These are phyloP conservation scores for Coffea eugenioides DNA, from an alignment of 257 asterid genomes.

Conservation along the genomic window DNA sequence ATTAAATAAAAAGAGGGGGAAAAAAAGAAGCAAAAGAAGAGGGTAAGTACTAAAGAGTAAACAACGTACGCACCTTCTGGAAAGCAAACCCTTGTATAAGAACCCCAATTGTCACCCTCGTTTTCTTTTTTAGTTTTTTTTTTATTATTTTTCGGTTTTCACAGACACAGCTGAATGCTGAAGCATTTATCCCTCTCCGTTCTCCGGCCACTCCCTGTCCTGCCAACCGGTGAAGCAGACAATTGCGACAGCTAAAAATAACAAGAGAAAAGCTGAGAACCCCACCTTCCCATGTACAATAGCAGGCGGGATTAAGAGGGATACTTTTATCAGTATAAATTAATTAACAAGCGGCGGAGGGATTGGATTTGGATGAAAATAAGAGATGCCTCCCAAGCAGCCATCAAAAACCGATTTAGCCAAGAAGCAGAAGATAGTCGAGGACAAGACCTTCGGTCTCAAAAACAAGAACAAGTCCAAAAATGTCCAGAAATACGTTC, in stretches of 20 bases:
- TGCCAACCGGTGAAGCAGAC: not conserved
- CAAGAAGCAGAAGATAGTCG: slow-evolving; percentile 87
- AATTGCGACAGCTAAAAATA: not conserved
- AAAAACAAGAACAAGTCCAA: slow-evolving; percentile 95
- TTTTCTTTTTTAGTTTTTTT: no score
- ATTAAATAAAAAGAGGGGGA: no score
- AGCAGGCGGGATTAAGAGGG: slow-evolving; percentile 8
- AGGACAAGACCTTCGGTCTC: slow-evolving; percentile 98
- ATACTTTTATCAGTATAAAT: no score
- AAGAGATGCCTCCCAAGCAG: slow-evolving; percentile 82
- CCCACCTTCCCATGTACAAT: not conserved
- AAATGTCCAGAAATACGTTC: slow-evolving; percentile 93
- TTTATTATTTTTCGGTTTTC: no score
- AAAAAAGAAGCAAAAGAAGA: no score
- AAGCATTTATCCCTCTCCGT: not conserved
- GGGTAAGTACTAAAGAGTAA: no score
- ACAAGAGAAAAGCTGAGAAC: not conserved
- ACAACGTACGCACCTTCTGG: not conserved
- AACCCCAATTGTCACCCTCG: not conserved
- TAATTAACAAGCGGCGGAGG: not conserved
- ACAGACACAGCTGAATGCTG: not conserved
- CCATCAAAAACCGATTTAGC: slow-evolving; percentile 78
- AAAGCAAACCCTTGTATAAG: slow-evolving; percentile 1
- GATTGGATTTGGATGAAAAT: slow-evolving; percentile 22
- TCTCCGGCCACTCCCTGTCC: not conserved